Base-by-base conservation (phyloP, 768 basidiomycete genomes). In the Lactarius hengduanensis region DNA sequence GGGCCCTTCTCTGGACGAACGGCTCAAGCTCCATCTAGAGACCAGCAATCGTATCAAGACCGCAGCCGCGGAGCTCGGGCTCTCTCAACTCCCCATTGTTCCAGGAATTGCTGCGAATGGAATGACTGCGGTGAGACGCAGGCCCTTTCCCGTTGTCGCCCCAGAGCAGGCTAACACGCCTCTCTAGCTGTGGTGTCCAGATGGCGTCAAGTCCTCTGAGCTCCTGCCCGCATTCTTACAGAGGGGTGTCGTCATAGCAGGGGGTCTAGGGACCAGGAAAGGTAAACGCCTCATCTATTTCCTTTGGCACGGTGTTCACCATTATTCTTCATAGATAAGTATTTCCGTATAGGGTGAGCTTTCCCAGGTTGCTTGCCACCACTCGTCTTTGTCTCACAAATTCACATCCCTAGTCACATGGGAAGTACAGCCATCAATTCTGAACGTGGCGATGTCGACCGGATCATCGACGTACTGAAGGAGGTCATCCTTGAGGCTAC, bases 311-410 rank as follows among this genome's bases (percentile, higher is more conserved):
- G 41, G 45, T 15, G 15, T 34, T 73, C 47, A 75, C 68, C 26
- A 47, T 40, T 50, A 20, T 13, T 34, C 63, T 28, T 28, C 68
- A 30, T 69, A 91, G 90, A 90, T 73, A 89, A 87, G 73, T 96
- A 96, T 77, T 94, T 96, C 88, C 89, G 95, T 59, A 87, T 97
- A 62, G 95, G 94, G 84, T 84, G 66, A 45, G 60, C 26, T 53
- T 1, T 18, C n/a, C 62, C 16, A 32, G 68, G 15, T 57, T 53
- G 45, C 43, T 43, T 43, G 38, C 63, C 36, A 62, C 55, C 65
- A 8, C 54, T 28, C 15, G 62, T 32, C 41, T 4, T 59, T 15
- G 45, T 54, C 56, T 32, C 53, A 56, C 40, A 59, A 32, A 26
- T n/a, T 36, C 66, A 45, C 62, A 20, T 30, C 2, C 63, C 22